Evolutionary conservation across 1,284 basidiomycete species (phyloP).

Genomic region (Microbotryomycetes sp.): DNA sequence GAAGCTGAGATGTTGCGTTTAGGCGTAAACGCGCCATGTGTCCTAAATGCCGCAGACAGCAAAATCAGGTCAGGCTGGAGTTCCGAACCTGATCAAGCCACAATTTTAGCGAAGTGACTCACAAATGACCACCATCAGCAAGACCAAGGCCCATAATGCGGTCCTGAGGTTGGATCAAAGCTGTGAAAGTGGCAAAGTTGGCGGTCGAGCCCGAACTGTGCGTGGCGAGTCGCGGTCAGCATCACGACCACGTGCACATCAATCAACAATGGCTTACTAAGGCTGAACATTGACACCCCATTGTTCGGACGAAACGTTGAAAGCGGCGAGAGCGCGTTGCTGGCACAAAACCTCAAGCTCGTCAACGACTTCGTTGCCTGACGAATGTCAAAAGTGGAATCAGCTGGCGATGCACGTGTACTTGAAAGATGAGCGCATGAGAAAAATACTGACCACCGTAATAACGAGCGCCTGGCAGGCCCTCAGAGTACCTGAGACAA

Average conservation of each 20-base stretch:
- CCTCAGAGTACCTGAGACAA: constrained; percentile 43
- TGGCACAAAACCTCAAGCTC: constrained; percentile 92
- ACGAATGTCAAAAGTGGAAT: not conserved
- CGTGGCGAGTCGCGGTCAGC: not conserved
- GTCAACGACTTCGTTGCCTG: constrained; percentile 66
- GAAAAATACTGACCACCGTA: constrained; percentile 60
- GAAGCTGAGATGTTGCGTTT: constrained; percentile 99
- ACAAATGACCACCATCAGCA: constrained; percentile 92
- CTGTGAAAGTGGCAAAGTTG: constrained; percentile 96
- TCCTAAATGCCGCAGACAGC: not conserved
- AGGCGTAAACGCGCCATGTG: constrained; percentile 35
- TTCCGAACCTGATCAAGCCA: constrained; percentile 8
- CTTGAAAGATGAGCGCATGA: not conserved
- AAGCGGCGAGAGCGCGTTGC: constrained; percentile 91
- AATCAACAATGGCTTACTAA: constrained; percentile 60
- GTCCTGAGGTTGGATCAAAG: constrained; percentile 94
- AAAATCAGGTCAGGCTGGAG: constrained; percentile 4
- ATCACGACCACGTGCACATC: not conserved
- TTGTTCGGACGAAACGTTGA: constrained; percentile 70
- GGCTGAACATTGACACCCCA: constrained; percentile 99
- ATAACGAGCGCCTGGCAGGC: constrained; percentile 76
- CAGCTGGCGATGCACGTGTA: not conserved
- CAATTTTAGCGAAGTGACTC: constrained; percentile 36
- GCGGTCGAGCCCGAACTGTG: constrained; percentile 53
- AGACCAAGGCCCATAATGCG: constrained; percentile 99